These are phyloP conservation scores for Meripilus lineatus DNA, from an alignment of 1,284 basidiomycete species.

Conservation along the genomic window DNA sequence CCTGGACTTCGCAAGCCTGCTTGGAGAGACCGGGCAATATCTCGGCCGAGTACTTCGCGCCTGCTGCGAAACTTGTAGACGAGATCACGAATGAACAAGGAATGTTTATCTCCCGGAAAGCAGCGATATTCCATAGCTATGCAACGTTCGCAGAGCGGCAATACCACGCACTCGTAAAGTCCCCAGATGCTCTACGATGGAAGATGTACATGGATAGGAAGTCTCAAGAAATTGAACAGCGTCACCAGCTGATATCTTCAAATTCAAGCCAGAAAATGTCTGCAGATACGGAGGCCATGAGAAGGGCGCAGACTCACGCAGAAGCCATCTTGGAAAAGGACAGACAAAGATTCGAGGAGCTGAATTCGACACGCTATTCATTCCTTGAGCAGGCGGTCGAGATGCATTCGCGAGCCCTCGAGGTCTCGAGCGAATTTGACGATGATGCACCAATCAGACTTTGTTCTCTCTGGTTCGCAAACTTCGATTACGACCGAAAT, in stretches of 20 bases:
- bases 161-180: conserved; percentile 65
- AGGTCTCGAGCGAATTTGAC: conserved; percentile 68
- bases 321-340: conserved; percentile 50
- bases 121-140: conserved; percentile 76
- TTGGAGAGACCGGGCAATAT: conserved; percentile 81
- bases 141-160: conserved; percentile 89
- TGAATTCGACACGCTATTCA: conserved; percentile 50
- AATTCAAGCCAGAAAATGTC: conserved; percentile 11
- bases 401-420: conserved; percentile 80
- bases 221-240: conserved; percentile 39
- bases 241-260: conserved; percentile 22
- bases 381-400: conserved; percentile 76
- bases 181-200: conserved; percentile 70
- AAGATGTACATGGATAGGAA: conserved; percentile 75
- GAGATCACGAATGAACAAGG: conserved; percentile 5
- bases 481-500: conserved; percentile 52
- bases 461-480: conserved; percentile 89
- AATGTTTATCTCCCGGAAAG: conserved; percentile 33
- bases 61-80: conserved; percentile 46
- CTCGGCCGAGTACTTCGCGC: conserved; percentile 62
- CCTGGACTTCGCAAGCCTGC: conserved; percentile 87
- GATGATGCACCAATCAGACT: conserved; percentile 77
- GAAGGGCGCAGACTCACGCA: conserved; percentile 23
- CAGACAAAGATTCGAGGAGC: conserved; percentile 52
- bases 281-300: neutral